Conservation (phyloP, 306 rosid genomes). For the Gastrolobium villosum region DNA sequence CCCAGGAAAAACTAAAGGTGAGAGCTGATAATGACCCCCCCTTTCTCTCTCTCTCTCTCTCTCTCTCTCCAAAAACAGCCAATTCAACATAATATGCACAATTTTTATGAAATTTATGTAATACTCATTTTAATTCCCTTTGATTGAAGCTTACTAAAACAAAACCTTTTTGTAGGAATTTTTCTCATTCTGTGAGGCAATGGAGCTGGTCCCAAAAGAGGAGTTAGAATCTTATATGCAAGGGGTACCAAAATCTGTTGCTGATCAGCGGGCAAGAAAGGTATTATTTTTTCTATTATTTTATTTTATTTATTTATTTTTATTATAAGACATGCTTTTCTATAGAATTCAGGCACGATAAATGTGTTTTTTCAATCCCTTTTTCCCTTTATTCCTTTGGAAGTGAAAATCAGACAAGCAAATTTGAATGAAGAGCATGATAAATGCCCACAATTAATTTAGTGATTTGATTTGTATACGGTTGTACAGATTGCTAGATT, state of each 20-base stretch:
- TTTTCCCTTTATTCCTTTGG: not conserved
- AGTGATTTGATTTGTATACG: constrained; percentile 37
- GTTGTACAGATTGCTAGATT: constrained; percentile 86
- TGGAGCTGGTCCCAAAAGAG: constrained; percentile 90
- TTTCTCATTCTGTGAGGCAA: constrained; percentile 85
- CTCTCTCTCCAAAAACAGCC: not conserved
- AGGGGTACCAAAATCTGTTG: constrained; percentile 65
- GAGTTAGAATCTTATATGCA: constrained; percentile 67
- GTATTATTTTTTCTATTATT: constrained; percentile 46
- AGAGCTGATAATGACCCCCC: constrained; percentile 24
- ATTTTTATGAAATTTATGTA: not conserved
- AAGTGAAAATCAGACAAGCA: constrained; percentile 35
- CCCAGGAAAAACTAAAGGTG: constrained; percentile 90
- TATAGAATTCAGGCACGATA: not conserved
- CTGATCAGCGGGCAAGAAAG: constrained; percentile 92
- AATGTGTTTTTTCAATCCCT: constrained; percentile 24
- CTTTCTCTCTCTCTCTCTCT: not conserved
- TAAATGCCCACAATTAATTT: constrained; percentile 12
- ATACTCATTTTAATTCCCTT: constrained; percentile 3
- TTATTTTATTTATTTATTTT: not conserved
- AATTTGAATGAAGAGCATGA: constrained; percentile 15
- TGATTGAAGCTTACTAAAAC: constrained; percentile 32
- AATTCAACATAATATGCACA: constrained; percentile 1
- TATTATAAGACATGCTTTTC: constrained; percentile 2
- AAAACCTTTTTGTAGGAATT: constrained; percentile 65